Evolutionary conservation across 192 early-diverging fungal species (phyloP), one percentile per base, ranked within the genome.

Genomic region (Linnemannia elongata): DNA sequence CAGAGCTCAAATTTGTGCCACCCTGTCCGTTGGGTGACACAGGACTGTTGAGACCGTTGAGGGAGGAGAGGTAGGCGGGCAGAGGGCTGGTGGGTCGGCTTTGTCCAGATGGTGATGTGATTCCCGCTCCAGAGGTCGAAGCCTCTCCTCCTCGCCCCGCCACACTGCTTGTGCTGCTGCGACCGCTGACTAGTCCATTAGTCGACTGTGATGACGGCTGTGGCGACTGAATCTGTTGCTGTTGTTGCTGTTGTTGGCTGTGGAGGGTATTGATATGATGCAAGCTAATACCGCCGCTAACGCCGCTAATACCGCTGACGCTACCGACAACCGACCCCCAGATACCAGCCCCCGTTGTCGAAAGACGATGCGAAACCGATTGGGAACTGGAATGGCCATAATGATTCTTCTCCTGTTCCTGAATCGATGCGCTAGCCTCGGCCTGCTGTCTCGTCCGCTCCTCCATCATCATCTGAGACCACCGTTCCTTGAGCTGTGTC

Each of bases 381-480:
- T 81, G 84, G 33, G 78, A 22, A 18, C 83, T 75, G 41, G 57
- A 78, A 22, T 76, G 76, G 18, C 83, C 83, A 63, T 85, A 76
- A 12, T 69, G 68, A 0, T 79, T 73, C 8, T 78, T 41, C 20
- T 86, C 77, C 54, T 86, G 84, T 24, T 86, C 74, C 63, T 86
- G 84, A 24, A 86, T 86, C 71, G 84, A 69, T 0, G 83, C 83
- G 18, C 75, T 80, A 75, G 79, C 83, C 33, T 86, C 83, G 1
- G 83, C 83, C 33, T 86, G 83, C 45, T 80, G 79, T 27, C 84
- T 74, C 18, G 54, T 80, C 17, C 84, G 78, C 47, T 86, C 84
- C 45, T 86, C 84, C 38, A 86, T 73, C 84, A 86, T 86, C 84
- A 86, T 86, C 39, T 86, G 84, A 18, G 84, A 86, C 84, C 84